Evolutionary conservation across 2,329 filamentous ascomycete genomes (phyloP), one percentile per base, ranked within the genome.

Genomic region (Monosporascus sp.): DNA sequence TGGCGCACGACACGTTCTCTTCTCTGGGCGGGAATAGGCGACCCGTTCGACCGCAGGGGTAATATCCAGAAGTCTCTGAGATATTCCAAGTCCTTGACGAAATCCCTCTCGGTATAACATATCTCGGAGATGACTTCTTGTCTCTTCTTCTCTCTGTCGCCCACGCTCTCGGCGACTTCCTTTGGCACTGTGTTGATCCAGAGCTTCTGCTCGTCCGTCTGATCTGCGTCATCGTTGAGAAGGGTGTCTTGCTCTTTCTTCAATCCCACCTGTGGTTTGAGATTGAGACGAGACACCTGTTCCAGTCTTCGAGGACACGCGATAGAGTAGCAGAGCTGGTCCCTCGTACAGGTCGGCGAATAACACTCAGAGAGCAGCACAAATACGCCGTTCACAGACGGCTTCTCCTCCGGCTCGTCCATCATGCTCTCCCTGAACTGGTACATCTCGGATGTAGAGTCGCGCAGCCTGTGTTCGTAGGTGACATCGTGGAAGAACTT

Each of bases 401-500:
- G 72, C 44, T 87, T 87, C 51, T 89, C 82, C 61, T 91, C 87
- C n/a, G 76, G 75, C 63, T 90, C 85, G 51, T 97, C 93, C 74
- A 92, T 87, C 70, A 97, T 79, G 3, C 87, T 95, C 74, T 97
- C 93, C 62, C 89, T 86, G 72, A 99, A 99, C 68, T 97, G 93
- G 70, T 97, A 99, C 70, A 99, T 89, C 72, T 99, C 94, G 50
- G 87, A 88, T 41, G 87, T 84, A n/a, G 93, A 95, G 71, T 99
- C 94, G 71, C 94, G 88, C 64, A 99, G 76, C 48, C 94, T 84
- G 71, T 99, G 94, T 64, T 97, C 93, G 71, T 99, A 99, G 1
- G 93, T 97, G 49, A 97, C 94, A 78, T 99, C 94, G 74, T 99
- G 94, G 69, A 99, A 99, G 75, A 96, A 97, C 70, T 97, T 97